phyloP scores from a whole-genome alignment of 2,329 filamentous ascomycete species.

The Fusarium gaditjirri region DNA sequence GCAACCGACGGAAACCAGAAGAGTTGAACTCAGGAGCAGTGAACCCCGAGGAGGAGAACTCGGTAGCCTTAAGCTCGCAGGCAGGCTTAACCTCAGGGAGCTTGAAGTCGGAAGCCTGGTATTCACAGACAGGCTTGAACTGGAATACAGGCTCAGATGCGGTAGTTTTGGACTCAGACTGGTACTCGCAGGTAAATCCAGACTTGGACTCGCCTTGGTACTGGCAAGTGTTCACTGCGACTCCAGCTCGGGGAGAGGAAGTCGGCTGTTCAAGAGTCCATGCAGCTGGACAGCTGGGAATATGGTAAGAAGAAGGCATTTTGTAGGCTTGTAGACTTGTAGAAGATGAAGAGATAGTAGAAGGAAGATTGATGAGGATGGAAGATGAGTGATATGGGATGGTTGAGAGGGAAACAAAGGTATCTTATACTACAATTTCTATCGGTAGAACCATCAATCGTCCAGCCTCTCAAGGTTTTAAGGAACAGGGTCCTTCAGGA shows the following conservation, averaged over 20 bases:
- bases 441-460: too few relatives aligned
- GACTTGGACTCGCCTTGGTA: too few relatives aligned
- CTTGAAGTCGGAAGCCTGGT: too few relatives aligned
- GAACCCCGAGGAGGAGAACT: neutral
- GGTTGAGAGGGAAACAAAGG: neutral
- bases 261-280: conserved; percentile 23
- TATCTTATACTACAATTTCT: neutral
- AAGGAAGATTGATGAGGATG: neutral
- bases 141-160: too few relatives aligned
- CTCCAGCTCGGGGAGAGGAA: neutral
- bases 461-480: too few relatives aligned
- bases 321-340: neutral
- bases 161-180: too few relatives aligned
- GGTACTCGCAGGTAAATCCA: too few relatives aligned
- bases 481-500: too few relatives aligned
- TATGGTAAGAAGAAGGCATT: neutral
- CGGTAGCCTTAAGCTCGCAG: neutral
- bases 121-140: too few relatives aligned
- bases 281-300: conserved; percentile 1
- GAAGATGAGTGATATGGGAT: neutral
- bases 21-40: neutral
- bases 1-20: neutral
- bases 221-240: neutral
- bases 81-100: too few relatives aligned
- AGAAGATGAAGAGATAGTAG: neutral